These are phyloP conservation scores for Ceratonia siliqua DNA, from an alignment of 306 rosid genomes.

Conservation along the genomic window DNA sequence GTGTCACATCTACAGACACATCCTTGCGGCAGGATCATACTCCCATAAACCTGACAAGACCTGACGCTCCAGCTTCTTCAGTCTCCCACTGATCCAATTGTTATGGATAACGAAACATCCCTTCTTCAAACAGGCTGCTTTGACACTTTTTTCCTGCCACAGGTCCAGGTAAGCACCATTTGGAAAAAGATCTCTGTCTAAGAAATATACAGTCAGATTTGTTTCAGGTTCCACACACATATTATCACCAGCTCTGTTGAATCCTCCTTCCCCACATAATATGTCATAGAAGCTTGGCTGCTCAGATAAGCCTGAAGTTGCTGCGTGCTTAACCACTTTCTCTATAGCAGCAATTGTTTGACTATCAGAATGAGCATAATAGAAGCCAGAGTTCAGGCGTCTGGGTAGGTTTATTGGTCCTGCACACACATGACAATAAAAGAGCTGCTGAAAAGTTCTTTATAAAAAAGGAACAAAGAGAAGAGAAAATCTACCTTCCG, in stretches of 20 bases:
- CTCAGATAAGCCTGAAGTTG: constrained; percentile 81
- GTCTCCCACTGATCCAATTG: constrained; percentile 92
- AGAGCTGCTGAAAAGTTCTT: neutral
- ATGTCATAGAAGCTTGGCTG: constrained; percentile 97
- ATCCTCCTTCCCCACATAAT: constrained; percentile 76
- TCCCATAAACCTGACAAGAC: constrained; percentile 86
- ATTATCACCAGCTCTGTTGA: constrained; percentile 58
- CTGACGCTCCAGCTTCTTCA: constrained; percentile 86
- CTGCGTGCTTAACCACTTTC: constrained; percentile 89
- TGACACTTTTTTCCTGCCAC: constrained; percentile 62
- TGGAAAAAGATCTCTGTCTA: constrained; percentile 87
- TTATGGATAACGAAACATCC: constrained; percentile 80
- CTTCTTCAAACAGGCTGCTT: constrained; percentile 55
- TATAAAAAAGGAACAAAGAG: constrained; percentile 11
- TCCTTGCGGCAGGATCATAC: constrained; percentile 73
- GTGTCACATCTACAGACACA: constrained; percentile 56
- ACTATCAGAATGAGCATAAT: constrained; percentile 72
- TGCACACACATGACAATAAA: constrained; percentile 31
- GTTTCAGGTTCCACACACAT: constrained; percentile 80
- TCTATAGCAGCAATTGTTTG: constrained; percentile 80
- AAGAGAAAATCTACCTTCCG: neutral
- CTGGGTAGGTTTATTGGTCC: constrained; percentile 89
- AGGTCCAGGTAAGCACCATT: constrained; percentile 83
- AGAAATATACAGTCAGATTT: constrained; percentile 72
- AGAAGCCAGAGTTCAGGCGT: constrained; percentile 97